Evolutionary conservation across 2,329 filamentous ascomycete species (phyloP), one percentile per base, ranked within the genome.

Genomic region (Clonostachys byssicola): DNA sequence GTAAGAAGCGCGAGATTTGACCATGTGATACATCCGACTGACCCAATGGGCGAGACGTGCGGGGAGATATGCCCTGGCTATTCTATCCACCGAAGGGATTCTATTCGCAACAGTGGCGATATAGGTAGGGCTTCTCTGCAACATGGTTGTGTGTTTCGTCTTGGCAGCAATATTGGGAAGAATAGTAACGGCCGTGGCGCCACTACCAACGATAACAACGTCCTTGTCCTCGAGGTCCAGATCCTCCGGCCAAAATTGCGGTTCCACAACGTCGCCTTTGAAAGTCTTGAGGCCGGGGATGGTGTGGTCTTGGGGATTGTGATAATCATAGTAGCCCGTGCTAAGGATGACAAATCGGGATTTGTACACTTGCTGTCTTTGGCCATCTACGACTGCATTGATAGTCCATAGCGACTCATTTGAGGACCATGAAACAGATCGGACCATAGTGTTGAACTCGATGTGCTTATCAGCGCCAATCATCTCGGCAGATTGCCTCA

Each of bases 121-220:
- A 57, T 88, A 90, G 2, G 75, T 77, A 0, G 89, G 89, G 43
- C 81, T 88, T 43, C 89, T 80, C 66, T 92, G 88, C 6, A 92
- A 73, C 78, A 91, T 89, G 2, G 86, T 91, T 17, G 89, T 83
- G 8, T 78, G 74, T 6, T 66, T 67, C 8, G 86, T 86, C 38
- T 74, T 77, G 47, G 85, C 68, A 3, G 81, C 78, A 40, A 92
- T 65, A 43, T 74, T 77, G 1, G 88, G 89, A 6, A 92, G 64
- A 2, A 94, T 72, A 0, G 88, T 92, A 42, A 92, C 69, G 6
- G 88, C 85, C 0, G 89, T 92, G 4, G 88, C 88, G 14, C 89
- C 89, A 14, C 78, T 84, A 34, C 88, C 88, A 53, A 92, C 80
- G 49, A 91, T 73, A 42, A 88, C 78, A 17, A 91, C 71, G 34